Percentiles rank a stretch among this genome's conserved stretches.
Conservation (phyloP, 83 land plant species). For the Diphasiastrum complanatum region DNA sequence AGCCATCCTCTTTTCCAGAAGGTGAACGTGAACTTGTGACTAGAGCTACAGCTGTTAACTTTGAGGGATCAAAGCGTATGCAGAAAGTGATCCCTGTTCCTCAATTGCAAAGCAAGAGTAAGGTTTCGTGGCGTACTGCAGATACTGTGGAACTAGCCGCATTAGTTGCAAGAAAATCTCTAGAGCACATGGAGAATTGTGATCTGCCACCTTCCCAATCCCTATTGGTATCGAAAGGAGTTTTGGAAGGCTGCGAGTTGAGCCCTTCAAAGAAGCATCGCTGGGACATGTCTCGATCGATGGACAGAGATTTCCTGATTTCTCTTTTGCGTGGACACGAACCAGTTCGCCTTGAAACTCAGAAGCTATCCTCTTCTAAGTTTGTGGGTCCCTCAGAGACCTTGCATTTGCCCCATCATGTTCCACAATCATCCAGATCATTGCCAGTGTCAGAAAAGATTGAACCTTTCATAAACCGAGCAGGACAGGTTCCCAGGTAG, state of each 20-base stretch:
- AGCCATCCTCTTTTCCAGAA: no score
- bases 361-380: neutral
- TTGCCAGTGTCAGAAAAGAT: neutral
- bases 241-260: slow-evolving; percentile 4
- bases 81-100: no score
- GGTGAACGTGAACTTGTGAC: no score
- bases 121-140: slow-evolving; percentile 72
- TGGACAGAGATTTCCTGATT: neutral
- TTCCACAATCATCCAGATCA: neutral
- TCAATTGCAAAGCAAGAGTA: no score
- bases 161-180: slow-evolving; percentile 57
- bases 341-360: neutral
- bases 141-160: slow-evolving; percentile 62
- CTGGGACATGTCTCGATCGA: neutral
- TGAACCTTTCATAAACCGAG: no score
- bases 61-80: no score
- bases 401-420: neutral
- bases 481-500: no score
- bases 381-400: neutral
- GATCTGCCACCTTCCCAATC: slow-evolving; percentile 59
- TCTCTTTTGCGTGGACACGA: neutral
- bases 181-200: slow-evolving; percentile 56
- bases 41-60: no score
- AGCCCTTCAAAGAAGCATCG: slow-evolving; percentile 1
- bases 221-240: slow-evolving; percentile 16